Conservation (phyloP, 345 rosid species). For the Hevea brasiliensis region DNA sequence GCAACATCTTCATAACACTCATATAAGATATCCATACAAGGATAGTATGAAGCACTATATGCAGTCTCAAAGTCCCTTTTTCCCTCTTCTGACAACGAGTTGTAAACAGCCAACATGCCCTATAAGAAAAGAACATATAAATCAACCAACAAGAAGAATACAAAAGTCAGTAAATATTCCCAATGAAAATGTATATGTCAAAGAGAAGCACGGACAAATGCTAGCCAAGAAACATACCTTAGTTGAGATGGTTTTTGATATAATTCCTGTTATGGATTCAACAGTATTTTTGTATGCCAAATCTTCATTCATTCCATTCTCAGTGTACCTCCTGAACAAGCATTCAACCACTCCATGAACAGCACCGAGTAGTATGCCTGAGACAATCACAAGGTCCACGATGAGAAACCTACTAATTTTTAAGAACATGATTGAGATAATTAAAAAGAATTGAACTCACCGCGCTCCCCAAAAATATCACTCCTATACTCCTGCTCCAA, state of each 20-base stretch:
- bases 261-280: slow-evolving; percentile 78
- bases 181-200: too few species aligned
- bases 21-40: slow-evolving; percentile 85
- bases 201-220: too few species aligned
- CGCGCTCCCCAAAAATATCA: slow-evolving; percentile 94
- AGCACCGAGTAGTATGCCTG: slow-evolving; percentile 89
- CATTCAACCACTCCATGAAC: slow-evolving; percentile 91
- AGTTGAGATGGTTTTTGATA: slow-evolving; percentile 78
- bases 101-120: slow-evolving; percentile 93
- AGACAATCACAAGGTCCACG: background rate
- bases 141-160: background rate
- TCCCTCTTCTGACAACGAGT: slow-evolving; percentile 71
- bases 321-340: slow-evolving; percentile 82
- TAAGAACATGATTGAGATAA: background rate
- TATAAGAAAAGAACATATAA: slow-evolving; percentile 23
- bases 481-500: slow-evolving; percentile 93
- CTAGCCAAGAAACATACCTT: slow-evolving; percentile 39
- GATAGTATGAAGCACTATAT: slow-evolving; percentile 74
- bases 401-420: background rate
- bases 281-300: slow-evolving; percentile 86
- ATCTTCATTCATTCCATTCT: slow-evolving; percentile 77
- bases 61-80: slow-evolving; percentile 75
- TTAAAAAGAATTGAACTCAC: slow-evolving; percentile 32
- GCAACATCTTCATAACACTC: slow-evolving; percentile 94
- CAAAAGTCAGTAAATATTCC: background rate